Evolutionary conservation across 148 eudicot genomes (phyloP).

Genomic region (Persicaria tinctoria): DNA sequence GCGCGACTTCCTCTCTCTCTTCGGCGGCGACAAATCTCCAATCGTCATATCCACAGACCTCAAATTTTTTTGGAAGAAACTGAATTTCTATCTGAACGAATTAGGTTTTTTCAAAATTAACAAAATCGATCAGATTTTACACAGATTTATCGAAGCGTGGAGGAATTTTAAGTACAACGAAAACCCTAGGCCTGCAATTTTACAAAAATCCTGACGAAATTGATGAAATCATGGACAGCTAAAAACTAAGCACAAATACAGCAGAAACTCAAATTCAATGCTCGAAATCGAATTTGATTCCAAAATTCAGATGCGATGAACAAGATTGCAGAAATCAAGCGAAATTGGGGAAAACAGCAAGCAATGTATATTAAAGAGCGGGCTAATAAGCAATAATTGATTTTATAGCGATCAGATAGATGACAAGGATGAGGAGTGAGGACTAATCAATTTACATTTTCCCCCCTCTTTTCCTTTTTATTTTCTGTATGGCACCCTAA

Average conservation of each 20-base stretch:
- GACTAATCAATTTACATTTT: neutral
- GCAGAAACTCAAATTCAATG: neutral
- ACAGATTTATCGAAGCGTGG: neutral
- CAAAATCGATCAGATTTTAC: neutral
- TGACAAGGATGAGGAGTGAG: neutral
- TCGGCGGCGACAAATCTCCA: constrained; percentile 15
- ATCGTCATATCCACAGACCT: constrained; percentile 18
- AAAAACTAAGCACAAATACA: neutral
- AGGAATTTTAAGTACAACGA: neutral
- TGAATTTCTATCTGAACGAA: constrained; percentile 1
- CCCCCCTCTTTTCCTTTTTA: neutral
- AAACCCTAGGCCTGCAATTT: neutral
- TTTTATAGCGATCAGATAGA: neutral
- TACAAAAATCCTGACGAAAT: neutral
- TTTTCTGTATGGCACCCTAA: too few species aligned
- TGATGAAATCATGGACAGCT: neutral
- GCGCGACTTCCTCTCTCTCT: constrained; percentile 22
- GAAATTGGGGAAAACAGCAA: neutral
- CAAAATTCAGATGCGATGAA: neutral
- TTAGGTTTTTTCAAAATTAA: neutral
- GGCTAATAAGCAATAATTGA: neutral
- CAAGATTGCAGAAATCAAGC: neutral
- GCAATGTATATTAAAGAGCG: neutral
- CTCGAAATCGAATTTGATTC: neutral
- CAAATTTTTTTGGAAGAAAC: neutral